A percentile compares a stretch with the other conserved stretches of the same genome.
These are phyloP conservation scores for Euphrasia arctica DNA, from an alignment of 305 asterid genomes.

Conservation along the genomic window DNA sequence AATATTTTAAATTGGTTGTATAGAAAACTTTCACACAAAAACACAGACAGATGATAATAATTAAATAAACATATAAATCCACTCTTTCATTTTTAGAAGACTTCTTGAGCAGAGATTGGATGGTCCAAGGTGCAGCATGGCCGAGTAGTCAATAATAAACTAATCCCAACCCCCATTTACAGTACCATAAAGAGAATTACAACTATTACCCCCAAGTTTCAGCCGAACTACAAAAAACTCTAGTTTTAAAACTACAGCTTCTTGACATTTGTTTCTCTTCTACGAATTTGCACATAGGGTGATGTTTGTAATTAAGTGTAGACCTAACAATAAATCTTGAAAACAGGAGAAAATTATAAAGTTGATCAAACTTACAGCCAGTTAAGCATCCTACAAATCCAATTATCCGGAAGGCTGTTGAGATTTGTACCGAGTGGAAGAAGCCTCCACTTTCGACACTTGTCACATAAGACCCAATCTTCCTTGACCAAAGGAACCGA, in stretches of 20 bases:
- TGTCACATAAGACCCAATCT: slow-evolving; percentile 92
- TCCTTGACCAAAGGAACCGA: slow-evolving; percentile 63
- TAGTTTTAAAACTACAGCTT: neutral
- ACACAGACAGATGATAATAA: neutral
- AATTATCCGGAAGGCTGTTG: slow-evolving; percentile 74
- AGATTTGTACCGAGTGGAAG: slow-evolving; percentile 89
- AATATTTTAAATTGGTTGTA: slow-evolving; percentile 31
- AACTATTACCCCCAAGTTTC: neutral
- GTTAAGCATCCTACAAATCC: slow-evolving; percentile 90
- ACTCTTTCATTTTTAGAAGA: too few relatives aligned
- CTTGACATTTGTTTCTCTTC: neutral
- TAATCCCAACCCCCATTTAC: neutral
- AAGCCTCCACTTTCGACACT: slow-evolving; percentile 89
- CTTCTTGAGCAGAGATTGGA: too few relatives aligned
- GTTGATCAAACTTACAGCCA: slow-evolving; percentile 91
- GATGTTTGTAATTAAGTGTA: neutral
- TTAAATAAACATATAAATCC: too few relatives aligned
- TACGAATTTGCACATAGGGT: neutral
- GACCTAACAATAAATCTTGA: slow-evolving; percentile 14
- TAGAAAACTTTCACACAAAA: slow-evolving; percentile 18
- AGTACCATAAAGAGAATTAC: neutral
- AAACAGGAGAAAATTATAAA: slow-evolving; percentile 21
- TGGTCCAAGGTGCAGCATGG: too few relatives aligned
- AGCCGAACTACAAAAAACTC: neutral
- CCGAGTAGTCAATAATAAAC: slow-evolving; percentile 20